phyloP scores from a whole-genome alignment of 2,329 filamentous ascomycete species.

The Paramyrothecium roridum region DNA sequence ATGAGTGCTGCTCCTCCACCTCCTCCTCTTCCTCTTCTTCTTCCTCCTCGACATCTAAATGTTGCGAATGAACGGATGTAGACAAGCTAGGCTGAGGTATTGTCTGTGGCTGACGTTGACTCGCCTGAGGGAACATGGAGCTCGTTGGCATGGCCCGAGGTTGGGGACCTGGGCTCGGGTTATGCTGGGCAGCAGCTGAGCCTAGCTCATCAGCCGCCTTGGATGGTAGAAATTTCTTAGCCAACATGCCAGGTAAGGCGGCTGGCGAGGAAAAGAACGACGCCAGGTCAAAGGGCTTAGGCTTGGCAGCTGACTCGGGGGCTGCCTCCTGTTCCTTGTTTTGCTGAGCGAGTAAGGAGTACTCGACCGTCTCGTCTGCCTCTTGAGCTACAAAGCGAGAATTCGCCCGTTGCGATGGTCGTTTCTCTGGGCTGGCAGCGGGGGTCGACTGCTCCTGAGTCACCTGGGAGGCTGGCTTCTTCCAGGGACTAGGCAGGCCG shows the following conservation, averaged over 20 bases:
- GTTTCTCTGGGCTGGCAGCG: neutral
- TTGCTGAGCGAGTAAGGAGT: conserved; percentile 38
- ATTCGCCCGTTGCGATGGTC: neutral
- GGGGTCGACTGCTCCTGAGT: neutral
- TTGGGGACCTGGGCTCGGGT: conserved; percentile 9
- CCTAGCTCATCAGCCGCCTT: conserved; percentile 15
- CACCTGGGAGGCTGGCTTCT: conserved; percentile 15
- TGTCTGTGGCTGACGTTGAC: neutral
- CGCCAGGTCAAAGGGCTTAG: conserved; percentile 43
- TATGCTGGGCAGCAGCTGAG: conserved; percentile 11
- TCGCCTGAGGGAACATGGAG: conserved; percentile 35
- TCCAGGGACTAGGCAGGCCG: conserved; percentile 37
- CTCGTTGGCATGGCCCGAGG: conserved; percentile 25
- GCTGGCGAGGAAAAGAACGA: conserved; percentile 58
- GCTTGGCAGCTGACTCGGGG: conserved; percentile 19
- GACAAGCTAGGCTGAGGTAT: no score
- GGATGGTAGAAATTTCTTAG: conserved; percentile 23
- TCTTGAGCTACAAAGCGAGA: conserved; percentile 1
- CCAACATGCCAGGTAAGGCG: conserved; percentile 29
- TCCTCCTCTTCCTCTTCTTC: conserved; percentile 6
- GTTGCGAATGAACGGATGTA: no score
- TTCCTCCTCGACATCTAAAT: neutral
- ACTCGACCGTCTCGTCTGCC: conserved; percentile 32
- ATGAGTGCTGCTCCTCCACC: conserved; percentile 6
- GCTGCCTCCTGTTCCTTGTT: conserved; percentile 5